Evolutionary conservation across 2,329 filamentous ascomycete genomes (phyloP).

Genomic region (Parastagonospora nodorum): DNA sequence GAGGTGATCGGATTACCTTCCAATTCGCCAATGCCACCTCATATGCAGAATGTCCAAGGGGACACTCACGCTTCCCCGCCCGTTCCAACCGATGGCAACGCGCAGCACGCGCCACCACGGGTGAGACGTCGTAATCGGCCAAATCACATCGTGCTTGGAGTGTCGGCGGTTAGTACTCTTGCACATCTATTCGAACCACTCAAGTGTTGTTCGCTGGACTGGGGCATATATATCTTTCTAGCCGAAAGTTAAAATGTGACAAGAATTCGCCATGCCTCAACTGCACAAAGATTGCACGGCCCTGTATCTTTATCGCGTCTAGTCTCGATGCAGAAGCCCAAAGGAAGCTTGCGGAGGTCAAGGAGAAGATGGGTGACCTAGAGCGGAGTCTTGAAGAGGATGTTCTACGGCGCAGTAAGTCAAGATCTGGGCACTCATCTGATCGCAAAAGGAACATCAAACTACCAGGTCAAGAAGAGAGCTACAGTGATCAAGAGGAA

Average conservation of each 20-base stretch:
- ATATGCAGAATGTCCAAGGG: not conserved
- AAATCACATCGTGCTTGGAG: constrained; percentile 47
- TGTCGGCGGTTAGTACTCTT: constrained; percentile 54
- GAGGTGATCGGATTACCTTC: too few species aligned
- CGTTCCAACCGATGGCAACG: constrained; percentile 16
- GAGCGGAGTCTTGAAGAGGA: constrained; percentile 73
- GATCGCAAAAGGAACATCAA: constrained; percentile 4
- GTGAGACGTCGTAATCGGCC: constrained; percentile 45
- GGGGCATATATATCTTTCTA: not conserved
- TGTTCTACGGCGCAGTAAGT: constrained; percentile 56
- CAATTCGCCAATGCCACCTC: not conserved
- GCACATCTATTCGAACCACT: not conserved
- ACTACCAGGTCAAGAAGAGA: constrained; percentile 48
- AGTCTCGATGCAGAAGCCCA: constrained; percentile 72
- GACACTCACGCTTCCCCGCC: constrained; percentile 1
- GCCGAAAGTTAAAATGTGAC: constrained; percentile 77
- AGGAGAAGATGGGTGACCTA: constrained; percentile 75
- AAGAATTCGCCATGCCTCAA: constrained; percentile 74
- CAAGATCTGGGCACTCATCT: constrained; percentile 5
- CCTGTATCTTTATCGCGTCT: constrained; percentile 68
- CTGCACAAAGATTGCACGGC: constrained; percentile 59
- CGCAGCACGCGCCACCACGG: constrained; percentile 30
- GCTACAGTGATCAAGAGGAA: constrained; percentile 62
- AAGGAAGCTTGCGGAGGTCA: constrained; percentile 74
- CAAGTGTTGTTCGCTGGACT: not conserved